Base-by-base conservation (phyloP, 1,139 yeast genomes). In the Yamadazyma triangularis region DNA sequence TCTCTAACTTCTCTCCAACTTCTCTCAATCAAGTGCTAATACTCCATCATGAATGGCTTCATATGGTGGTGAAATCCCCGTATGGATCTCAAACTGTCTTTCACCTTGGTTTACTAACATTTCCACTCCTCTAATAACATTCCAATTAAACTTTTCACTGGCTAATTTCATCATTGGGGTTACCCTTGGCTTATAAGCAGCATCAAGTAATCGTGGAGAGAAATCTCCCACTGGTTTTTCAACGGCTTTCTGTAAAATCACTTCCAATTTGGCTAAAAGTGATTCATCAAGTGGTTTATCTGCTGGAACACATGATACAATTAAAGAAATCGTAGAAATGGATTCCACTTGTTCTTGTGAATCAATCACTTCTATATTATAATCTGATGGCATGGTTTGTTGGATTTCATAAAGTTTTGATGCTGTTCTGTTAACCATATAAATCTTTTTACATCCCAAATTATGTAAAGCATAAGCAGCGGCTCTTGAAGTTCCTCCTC, bases 401-500 rank as follows among this genome's bases (percentile, higher is more conserved):
- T 73, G 73, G 44, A 89, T 64, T 4, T 72, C 80, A 13, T 57
- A 57, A 31, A 87, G 65, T 48, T 87, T 88, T 10, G 79, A 58
- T 2, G 64, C 56, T 1, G 96, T 87, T 51, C 99, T 78, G 64
- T 91, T 91, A 36, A 85, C 57, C 65, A 91, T 67, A 61, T 79
- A 88, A 38, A 91, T 84, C 44, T 70, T 76, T 24, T 65, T 48
- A 53, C 94, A 87, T 2, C 96, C 96, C 64, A 91, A 63, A 40
- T 75, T 56, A 48, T 79, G 76, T 47, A 91, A 70, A 1, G 98
- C 97, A 55, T 74, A 89, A 15, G 86, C 77, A 1, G 97, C 98
- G 25, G 98, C 96, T 50, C 96, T 75, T 0, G 96, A 81, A 23
- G 99, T 89, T 29, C 99, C 99, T 26, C 99, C 99, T 18, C 95